Evolutionary conservation across 768 basidiomycete genomes (phyloP), one percentile per base, ranked within the genome.

Genomic region (Russula sp.): DNA sequence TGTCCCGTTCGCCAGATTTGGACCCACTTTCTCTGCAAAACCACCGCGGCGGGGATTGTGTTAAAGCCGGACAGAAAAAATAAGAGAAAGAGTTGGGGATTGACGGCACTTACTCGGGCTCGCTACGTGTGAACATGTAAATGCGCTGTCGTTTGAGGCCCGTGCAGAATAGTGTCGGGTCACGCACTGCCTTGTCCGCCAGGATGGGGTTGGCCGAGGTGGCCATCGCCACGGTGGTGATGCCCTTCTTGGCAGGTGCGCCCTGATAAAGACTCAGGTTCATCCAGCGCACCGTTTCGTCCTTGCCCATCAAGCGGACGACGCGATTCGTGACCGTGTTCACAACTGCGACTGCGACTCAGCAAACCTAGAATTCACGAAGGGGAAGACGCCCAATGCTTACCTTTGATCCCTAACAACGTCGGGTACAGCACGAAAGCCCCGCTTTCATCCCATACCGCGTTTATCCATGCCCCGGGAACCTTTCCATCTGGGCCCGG

Each of bases 401-500:
- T 58, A 96, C 96, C 90, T 81, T 99, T 99, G 67, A 99, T 88
- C 2, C 97, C 97, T 47, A 98, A 78, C 64, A 99, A 75, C 0
- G 94, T 93, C 18, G 96, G 92, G 70, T 98, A 99, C 36, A 99
- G 73, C 20, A 98, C 78, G 70, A 99, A 97, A 16, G 92, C 88
- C 5, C 96, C 95, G 65, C 89, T 94, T 74, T 99, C 97, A 70
- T 99, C 97, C 95, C 95, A 99, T n/a, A 93, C 81, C 1, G 86
- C 90, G 70, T 91, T 95, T 32, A 85, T 90, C 79, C 89, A 93
- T 68, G 85, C 82, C 25, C 86, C 90, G 56, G 85, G 87, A 60
- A 82, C 77, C 56, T 76, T 78, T 34, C 86, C 87, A 70, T 90
- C 89, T 4, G 85, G 83, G 13, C 85, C 87, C 41, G 87, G 85